phyloP scores from a whole-genome alignment of 441 rosid genomes.

The Adansonia rubrostipa region DNA sequence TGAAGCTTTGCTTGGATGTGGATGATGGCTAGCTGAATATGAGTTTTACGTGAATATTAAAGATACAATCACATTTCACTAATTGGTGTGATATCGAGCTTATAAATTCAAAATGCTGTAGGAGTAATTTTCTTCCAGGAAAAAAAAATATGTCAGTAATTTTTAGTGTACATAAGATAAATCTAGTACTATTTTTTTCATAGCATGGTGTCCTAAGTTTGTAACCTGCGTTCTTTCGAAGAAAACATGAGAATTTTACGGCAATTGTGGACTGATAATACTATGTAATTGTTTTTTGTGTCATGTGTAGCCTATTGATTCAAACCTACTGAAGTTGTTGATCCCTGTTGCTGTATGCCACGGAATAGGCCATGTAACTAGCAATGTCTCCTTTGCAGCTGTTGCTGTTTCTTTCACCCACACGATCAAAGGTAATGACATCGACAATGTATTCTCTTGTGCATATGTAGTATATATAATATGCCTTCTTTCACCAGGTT shows the following conservation, averaged over 20 bases:
- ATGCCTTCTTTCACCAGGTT: neutral
- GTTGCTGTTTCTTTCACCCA: constrained; percentile 98
- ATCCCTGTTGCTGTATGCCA: constrained; percentile 92
- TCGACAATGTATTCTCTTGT: neutral
- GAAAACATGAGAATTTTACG: neutral
- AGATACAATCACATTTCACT: too few species aligned
- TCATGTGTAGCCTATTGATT: constrained; percentile 71
- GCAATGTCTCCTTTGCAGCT: constrained; percentile 91
- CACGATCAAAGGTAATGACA: constrained; percentile 72
- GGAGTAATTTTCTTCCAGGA: neutral
- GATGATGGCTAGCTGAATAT: neutral
- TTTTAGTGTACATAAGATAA: neutral
- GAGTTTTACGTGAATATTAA: too few species aligned
- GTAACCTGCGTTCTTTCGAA: neutral
- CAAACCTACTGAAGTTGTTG: constrained; percentile 71
- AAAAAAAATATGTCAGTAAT: neutral
- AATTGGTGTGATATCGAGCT: too few species aligned
- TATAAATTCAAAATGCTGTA: neutral
- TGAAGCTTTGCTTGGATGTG: neutral
- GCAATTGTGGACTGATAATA: constrained; percentile 8
- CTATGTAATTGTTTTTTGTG: constrained; percentile 20
- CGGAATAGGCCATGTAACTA: constrained; percentile 87
- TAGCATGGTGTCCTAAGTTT: neutral
- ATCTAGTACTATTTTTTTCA: neutral
- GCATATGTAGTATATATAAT: neutral